Evolutionary conservation across 305 asterid genomes (phyloP).

Genomic region (Solanum hybrid): DNA sequence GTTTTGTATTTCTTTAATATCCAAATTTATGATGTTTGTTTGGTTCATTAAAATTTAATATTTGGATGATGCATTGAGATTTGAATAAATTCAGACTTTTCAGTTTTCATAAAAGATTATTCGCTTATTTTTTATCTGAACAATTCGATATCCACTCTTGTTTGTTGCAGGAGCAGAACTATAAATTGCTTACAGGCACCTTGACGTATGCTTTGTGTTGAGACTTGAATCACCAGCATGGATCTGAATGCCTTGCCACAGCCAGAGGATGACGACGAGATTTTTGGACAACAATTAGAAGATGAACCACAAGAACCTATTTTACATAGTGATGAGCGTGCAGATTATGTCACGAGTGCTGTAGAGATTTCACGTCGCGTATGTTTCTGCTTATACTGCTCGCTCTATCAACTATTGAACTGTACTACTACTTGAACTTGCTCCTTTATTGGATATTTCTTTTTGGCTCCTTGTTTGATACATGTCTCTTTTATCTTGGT

Average conservation of each 20-base stretch:
- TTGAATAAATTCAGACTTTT: neutral
- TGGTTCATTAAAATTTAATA: neutral
- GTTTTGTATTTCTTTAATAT: neutral
- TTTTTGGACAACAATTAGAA: conserved; percentile 45
- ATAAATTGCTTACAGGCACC: conserved; percentile 13
- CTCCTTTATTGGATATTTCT: neutral
- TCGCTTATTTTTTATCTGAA: neutral
- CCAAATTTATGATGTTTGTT: neutral
- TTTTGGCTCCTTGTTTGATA: neutral
- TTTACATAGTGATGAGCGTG: conserved; percentile 34
- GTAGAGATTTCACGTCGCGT: conserved; percentile 67
- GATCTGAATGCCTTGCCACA: conserved; percentile 91
- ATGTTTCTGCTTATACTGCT: conserved; percentile 19
- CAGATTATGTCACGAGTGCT: conserved; percentile 32
- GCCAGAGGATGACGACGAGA: conserved; percentile 87
- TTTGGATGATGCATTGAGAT: neutral
- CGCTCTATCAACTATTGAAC: neutral
- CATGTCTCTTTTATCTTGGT: neutral
- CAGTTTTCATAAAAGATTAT: neutral
- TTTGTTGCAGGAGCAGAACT: neutral
- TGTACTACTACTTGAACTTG: neutral
- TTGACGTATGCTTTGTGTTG: conserved; percentile 39
- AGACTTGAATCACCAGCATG: conserved; percentile 63
- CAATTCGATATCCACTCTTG: neutral
- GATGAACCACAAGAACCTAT: conserved; percentile 44